Base-by-base conservation (phyloP, 1,284 basidiomycete species). In the Xerocomus nothofagi region DNA sequence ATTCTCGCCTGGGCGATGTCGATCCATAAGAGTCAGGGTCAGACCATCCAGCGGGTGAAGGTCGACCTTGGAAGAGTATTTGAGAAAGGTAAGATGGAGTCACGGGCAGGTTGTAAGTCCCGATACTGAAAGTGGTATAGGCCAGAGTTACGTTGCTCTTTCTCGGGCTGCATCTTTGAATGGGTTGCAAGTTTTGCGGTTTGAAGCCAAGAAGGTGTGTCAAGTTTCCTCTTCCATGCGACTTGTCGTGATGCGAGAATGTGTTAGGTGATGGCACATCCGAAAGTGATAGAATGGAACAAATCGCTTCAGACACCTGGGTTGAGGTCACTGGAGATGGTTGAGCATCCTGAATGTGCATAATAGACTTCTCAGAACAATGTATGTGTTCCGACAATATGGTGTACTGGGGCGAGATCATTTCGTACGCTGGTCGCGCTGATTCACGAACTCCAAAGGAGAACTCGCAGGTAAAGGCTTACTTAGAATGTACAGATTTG, bases 121-220 rank as follows among this genome's bases (percentile, higher is more conserved):
- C 24, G 30, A 27, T 29, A 17, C 47, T 57, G n/a, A 58, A 33
- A 3, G 15, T 2, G 4, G 3, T 17, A 11, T 46, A 79, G 82
- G 81, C 3, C 86, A 88, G 71, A 88, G 86, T 36, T 93, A 93
- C 57, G 90, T 93, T 11, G 91, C 91, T 0, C 73, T 94, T 8
- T 91, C 89, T 8, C 82, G 91, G 11, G 91, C 91, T 0, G 88
- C 89, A 0, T 83, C 84, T 8, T 69, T 93, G 33, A 82, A 89
- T 10, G 87, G 90, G 0, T 72, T 94, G 34, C 89, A 93, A 63
- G 88, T 94, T 1, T 61, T 85, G 11, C 77, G 84, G 2, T 94
- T 94, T 69, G 80, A 84, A 56, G 71, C 82, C 0, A 79, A 75
- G 50, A 88, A 87, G 74, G 86, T 85, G 39, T 47, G 58, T 44